Evolutionary conservation across 345 rosid species (phyloP).

Genomic region (Hibiscus tridactylites): DNA sequence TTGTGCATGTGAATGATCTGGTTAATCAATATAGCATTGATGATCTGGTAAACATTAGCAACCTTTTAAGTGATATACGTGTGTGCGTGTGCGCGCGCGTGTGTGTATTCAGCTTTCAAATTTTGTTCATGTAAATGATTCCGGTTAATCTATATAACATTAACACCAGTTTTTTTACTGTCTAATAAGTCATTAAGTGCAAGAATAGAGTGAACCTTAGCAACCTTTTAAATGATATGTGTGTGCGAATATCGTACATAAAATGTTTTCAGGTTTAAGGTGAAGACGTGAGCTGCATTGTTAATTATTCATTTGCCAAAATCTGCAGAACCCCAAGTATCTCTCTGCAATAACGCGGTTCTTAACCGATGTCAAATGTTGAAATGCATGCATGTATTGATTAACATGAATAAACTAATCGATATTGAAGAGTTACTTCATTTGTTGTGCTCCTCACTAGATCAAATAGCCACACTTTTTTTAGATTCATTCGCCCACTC

Average conservation of each 20-base stretch:
- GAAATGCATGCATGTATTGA: not conserved
- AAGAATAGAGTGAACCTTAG: not conserved
- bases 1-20: not conserved
- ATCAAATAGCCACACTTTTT: not conserved
- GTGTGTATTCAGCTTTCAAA: conserved; percentile 16
- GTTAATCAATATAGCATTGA: not conserved
- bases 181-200: not conserved
- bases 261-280: not conserved
- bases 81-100: too few species aligned
- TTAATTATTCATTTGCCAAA: not conserved
- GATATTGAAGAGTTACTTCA: not conserved
- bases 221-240: not conserved
- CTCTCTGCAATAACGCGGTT: conserved; percentile 1
- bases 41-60: not conserved
- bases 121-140: not conserved
- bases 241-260: not conserved
- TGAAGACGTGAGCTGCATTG: not conserved
- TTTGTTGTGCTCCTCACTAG: not conserved
- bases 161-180: not conserved
- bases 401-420: not conserved
- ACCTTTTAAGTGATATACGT: too few species aligned
- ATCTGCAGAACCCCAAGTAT: not conserved
- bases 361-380: not conserved
- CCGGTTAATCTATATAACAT: not conserved
- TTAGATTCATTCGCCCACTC: not conserved